These are phyloP conservation scores for Gossypium australe DNA, from an alignment of 345 rosid genomes.

Conservation along the genomic window DNA sequence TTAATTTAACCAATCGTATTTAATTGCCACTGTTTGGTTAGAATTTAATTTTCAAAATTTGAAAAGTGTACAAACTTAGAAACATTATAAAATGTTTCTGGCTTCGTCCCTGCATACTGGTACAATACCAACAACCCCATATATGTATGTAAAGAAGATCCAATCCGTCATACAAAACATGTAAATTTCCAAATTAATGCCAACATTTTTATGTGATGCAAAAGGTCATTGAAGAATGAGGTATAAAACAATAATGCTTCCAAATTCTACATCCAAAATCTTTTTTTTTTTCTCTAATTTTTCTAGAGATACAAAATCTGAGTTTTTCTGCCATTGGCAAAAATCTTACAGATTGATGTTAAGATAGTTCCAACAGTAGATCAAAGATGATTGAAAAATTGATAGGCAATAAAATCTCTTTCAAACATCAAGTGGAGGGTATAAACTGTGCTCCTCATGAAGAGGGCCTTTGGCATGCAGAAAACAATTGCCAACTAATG, in stretches of 20 bases:
- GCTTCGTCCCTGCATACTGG: too few species aligned
- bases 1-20: too few species aligned
- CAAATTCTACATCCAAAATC: not conserved
- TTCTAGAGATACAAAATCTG: not conserved
- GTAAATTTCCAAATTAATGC: too few species aligned
- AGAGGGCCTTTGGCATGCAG: slow-evolving; percentile 82
- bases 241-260: not conserved
- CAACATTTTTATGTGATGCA: too few species aligned
- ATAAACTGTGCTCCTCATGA: slow-evolving; percentile 30
- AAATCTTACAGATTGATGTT: not conserved
- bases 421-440: not conserved
- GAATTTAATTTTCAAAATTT: too few species aligned
- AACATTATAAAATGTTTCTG: too few species aligned
- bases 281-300: not conserved
- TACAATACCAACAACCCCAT: too few species aligned
- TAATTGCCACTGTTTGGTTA: too few species aligned
- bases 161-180: too few species aligned
- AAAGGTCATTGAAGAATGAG: too few species aligned
- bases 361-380: not conserved
- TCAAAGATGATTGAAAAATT: not conserved
- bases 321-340: not conserved
- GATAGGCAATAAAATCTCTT: not conserved
- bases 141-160: too few species aligned
- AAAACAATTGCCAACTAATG: slow-evolving; percentile 81
- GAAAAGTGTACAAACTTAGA: too few species aligned